A percentile compares a stretch with the other conserved stretches of the same genome.
phyloP scores from a whole-genome alignment of 306 rosid genomes.

The Prunus mongolica region DNA sequence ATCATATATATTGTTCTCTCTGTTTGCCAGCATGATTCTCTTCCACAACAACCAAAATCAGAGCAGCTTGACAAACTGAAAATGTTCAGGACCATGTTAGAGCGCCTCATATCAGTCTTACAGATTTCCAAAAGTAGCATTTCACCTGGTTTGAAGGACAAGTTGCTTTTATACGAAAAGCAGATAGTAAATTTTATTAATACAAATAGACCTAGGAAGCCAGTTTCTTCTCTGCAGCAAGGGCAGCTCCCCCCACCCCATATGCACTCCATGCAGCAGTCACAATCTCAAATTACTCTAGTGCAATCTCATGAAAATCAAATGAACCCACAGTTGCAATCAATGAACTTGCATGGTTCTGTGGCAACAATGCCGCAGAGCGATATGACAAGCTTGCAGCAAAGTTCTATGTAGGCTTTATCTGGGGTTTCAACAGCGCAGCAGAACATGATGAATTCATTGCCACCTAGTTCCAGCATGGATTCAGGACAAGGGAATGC shows the following conservation, averaged over 20 bases:
- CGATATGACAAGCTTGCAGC: constrained; percentile 49
- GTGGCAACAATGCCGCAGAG: constrained; percentile 44
- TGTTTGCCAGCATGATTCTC: constrained; percentile 51
- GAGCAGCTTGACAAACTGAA: constrained; percentile 49
- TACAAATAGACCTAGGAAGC: constrained; percentile 40
- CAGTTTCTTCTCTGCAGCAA: constrained; percentile 32
- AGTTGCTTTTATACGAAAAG: constrained; percentile 47
- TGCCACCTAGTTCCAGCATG: constrained; percentile 50
- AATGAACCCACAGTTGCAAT: constrained; percentile 57
- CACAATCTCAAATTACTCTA: constrained; percentile 51
- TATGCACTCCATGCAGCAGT: constrained; percentile 57
- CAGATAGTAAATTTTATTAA: constrained; percentile 36
- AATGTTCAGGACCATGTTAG: constrained; percentile 42
- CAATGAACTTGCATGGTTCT: constrained; percentile 51
- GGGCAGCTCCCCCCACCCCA: constrained; percentile 57
- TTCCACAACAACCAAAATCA: constrained; percentile 44
- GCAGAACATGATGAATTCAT: constrained; percentile 48
- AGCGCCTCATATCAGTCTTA: constrained; percentile 40
- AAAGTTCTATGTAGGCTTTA: constrained; percentile 43
- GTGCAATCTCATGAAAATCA: constrained; percentile 58
- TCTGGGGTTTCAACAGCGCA: constrained; percentile 44
- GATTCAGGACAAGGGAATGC: constrained; percentile 63
- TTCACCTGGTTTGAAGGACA: constrained; percentile 34
- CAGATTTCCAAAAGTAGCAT: constrained; percentile 42
- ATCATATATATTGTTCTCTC: constrained; percentile 8